Conservation (phyloP, 306 rosid genomes). For the Quercus rubra region DNA sequence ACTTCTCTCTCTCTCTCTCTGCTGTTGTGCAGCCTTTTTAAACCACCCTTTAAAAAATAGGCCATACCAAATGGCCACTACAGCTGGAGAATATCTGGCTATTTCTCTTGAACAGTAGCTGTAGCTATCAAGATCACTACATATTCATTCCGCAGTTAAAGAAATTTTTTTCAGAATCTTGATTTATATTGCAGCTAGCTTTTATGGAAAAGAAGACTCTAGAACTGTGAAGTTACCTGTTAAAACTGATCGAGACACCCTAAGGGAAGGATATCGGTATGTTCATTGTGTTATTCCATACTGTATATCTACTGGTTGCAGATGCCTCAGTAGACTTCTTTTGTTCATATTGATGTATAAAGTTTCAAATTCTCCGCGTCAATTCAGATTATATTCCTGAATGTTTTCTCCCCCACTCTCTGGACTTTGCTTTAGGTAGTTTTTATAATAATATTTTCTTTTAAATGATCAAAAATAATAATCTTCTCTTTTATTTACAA, state of each 20-base stretch:
- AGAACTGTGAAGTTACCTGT: slow-evolving; percentile 54
- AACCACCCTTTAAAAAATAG: too few species aligned
- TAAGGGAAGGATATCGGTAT: slow-evolving; percentile 87
- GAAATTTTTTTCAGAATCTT: background rate
- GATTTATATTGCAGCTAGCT: slow-evolving; percentile 49
- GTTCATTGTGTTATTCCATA: slow-evolving; percentile 5
- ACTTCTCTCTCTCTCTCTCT: too few species aligned
- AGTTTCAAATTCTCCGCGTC: too few species aligned
- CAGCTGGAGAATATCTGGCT: slow-evolving; percentile 1
- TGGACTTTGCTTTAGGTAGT: background rate
- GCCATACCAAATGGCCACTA: background rate
- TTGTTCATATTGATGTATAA: background rate
- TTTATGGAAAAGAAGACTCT: slow-evolving; percentile 62
- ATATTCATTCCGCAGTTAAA: background rate
- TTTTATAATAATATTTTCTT: background rate
- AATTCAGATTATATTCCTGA: too few species aligned
- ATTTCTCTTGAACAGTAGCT: background rate
- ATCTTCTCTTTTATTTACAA: background rate
- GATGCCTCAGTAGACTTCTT: background rate
- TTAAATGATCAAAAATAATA: background rate
- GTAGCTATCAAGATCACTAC: slow-evolving; percentile 1
- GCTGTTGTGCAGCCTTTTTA: too few species aligned
- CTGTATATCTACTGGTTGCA: background rate
- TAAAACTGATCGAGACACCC: slow-evolving; percentile 89
- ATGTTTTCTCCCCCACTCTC: background rate